Conservation (phyloP, 192 early-diverging fungal species). For the Gaertneriomyces semiglobifer region DNA sequence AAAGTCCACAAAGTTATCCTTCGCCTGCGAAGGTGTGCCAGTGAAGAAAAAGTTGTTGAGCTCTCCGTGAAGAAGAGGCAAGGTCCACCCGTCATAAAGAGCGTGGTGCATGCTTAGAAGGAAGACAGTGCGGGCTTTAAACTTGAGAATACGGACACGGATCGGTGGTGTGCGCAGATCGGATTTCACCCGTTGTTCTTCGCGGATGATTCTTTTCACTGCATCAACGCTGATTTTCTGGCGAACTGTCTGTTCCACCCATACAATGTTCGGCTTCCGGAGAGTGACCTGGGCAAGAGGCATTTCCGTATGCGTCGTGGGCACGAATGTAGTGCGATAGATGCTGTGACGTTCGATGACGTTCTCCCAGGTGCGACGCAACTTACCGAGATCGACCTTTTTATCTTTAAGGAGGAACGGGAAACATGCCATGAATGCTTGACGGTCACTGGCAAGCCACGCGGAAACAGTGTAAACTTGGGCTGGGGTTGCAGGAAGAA, state of each 20-base stretch:
- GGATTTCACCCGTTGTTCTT: not conserved
- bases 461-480: conserved; percentile 15
- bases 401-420: not conserved
- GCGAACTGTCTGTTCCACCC: not conserved
- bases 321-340: conserved; percentile 12
- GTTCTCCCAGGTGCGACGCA: conserved; percentile 5
- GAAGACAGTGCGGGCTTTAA: not conserved
- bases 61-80: conserved; percentile 18
- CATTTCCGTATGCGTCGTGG: not conserved
- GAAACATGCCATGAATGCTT: conserved; percentile 12
- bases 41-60: not conserved
- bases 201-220: not conserved
- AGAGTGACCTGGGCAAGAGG: conserved; percentile 15
- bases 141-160: not conserved
- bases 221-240: too few relatives aligned
- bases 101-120: conserved; percentile 33
- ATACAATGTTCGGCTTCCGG: not conserved
- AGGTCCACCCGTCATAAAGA: conserved; percentile 37
- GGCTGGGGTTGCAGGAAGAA: conserved; percentile 10
- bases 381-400: not conserved
- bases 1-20: not conserved
- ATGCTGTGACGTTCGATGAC: conserved; percentile 2
- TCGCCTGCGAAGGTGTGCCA: too few relatives aligned
- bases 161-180: conserved; percentile 12
- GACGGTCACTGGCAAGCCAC: not conserved